Evolutionary conservation across 805 yeast species (phyloP), one percentile per base, ranked within the genome.

Genomic region (Saturnispora mendoncae): DNA sequence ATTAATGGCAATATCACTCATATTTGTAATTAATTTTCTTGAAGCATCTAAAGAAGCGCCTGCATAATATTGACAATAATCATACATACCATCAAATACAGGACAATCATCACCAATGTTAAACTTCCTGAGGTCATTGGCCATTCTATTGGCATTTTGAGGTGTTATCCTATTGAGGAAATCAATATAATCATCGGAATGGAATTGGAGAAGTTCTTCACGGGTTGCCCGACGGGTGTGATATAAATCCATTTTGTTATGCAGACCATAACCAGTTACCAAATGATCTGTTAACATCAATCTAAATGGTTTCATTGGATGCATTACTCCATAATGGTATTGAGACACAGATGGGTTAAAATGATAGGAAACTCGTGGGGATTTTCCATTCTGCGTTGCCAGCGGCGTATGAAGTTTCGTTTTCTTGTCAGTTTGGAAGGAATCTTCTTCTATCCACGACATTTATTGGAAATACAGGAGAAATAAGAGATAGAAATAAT

Each of bases 231-330:
- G 64, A 46, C 94, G 68, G 2, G 97, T 94, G 45, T 76, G 71
- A 61, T 84, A 92, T 23, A 87, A 63, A 56, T 92, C 97, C 96
- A 90, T 85, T 50, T 79, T 72, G 53, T 86, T 86, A 59, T 88
- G 85, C 36, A 90, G 65, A 44, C 85, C 85, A 61, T 92, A 90
- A 12, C 82, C 78, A 26, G 81, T 74, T 39, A 90, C 90, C 46
- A 90, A 66, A 58, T 88, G 95, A 62, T 90, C 97, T 0, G 98
- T 90, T 34, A 90, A 71, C 88, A 87, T 81, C 47, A 92, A 67
- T 49, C 98, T 67, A 60, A 88, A 85, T 13, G 98, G 98, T 60
- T 90, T 90, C 98, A 90, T 90, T n/a, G 98, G 98, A 61, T 90
- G 98, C 46, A 78, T 74, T 1, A 84, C 83, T 14, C 98, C 98